Evolutionary conservation across 331 rosid species (phyloP), one percentile per base, ranked within the genome.

Genomic region (Ulmus americana): DNA sequence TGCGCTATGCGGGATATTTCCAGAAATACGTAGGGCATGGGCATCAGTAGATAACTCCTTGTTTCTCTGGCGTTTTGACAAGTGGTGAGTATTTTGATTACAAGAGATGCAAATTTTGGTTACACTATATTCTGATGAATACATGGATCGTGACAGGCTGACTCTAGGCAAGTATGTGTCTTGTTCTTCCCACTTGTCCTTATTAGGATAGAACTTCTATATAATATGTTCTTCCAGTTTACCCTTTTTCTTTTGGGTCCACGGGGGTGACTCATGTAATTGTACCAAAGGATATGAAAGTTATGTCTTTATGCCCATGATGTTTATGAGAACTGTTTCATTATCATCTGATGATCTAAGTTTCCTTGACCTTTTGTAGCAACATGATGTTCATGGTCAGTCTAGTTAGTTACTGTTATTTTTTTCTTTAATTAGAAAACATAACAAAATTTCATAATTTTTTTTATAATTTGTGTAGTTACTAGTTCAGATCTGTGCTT

Each of bases 1-100:
- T 63, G 92, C 97, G n/a, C 83, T 89, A 71, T 87, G 98, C 74
- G 97, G 98, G 72, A 89, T 92, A 68, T 92, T 92, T 77, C 95
- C 97, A 0, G 97, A 92, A 79, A 89, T 92, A 55, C 85, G 86
- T n/a, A 79, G 98, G 74, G 98, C 98, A 1, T 92, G 98, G 98
- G 98, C 98, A 3, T 85, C 97, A 3, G 95, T 92, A 16, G 97
- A 92, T 69, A 92, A 82, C 69, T 83, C 96, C 57, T 79, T 92
- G 78, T 92, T 88, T 79, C 95, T 92, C 46, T 92, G 98, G 98
- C 98, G 95, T 70, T 85, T 92, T 43, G 91, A 92, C 70, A 92
- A 89, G 88, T 85, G 96, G 98, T 92, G 77, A 80, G 94, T 77
- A 45, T 56, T 28, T 58, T 61, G 53, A 7, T 20, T 64, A 20